A percentile compares a stretch with the other conserved stretches of the same genome.
phyloP scores from a whole-genome alignment of 73 alveolate genomes.

The Paraurostyla sp. region DNA sequence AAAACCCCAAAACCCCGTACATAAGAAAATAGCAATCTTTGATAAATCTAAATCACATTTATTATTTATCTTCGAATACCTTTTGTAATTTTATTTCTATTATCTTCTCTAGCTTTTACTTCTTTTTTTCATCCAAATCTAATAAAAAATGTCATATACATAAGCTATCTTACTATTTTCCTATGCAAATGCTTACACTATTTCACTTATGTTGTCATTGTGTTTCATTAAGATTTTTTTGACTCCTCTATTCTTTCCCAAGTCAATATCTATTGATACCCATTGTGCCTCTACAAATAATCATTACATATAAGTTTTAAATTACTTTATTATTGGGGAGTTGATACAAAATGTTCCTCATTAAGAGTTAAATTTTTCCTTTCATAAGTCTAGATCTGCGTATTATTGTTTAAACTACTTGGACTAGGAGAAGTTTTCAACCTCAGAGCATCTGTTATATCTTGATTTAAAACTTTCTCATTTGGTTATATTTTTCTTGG shows the following conservation, averaged over 20 bases:
- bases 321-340: background rate
- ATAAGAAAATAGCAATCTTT: too few species aligned
- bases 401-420: too few species aligned
- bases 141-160: background rate
- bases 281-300: background rate
- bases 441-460: background rate
- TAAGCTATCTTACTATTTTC: constrained; percentile 21
- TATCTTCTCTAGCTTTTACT: constrained; percentile 10
- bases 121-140: constrained; percentile 4
- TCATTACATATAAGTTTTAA: too few species aligned
- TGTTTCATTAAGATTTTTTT: constrained; percentile 17
- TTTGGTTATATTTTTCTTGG: background rate
- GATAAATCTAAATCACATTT: too few species aligned
- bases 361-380: background rate
- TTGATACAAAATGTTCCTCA: background rate
- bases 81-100: background rate
- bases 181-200: background rate
- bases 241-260: constrained; percentile 18
- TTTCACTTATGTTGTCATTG: constrained; percentile 14
- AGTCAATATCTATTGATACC: constrained; percentile 38
- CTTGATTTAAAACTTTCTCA: background rate
- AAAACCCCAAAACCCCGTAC: too few species aligned
- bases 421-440: background rate
- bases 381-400: too few species aligned
- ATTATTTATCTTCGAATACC: constrained; percentile 4